These are phyloP conservation scores for Cryptomeria japonica DNA, from an alignment of 75 land plant genomes.

Conservation along the genomic window DNA sequence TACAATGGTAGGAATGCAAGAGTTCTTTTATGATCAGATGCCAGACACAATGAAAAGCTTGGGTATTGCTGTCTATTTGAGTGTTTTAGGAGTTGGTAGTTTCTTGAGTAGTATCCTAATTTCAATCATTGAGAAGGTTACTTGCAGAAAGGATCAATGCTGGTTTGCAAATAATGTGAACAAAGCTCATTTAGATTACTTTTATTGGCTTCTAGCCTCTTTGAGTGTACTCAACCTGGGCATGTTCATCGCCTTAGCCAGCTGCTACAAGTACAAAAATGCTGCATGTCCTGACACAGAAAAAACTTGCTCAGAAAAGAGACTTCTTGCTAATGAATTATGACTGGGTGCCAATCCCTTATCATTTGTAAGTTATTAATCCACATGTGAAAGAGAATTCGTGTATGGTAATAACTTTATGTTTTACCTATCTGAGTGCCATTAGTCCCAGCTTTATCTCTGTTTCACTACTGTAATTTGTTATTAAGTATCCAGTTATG, in stretches of 20 bases:
- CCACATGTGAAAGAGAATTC: background rate
- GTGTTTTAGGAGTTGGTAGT: slow-evolving; percentile 82
- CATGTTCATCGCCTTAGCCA: slow-evolving; percentile 26
- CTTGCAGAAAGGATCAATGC: slow-evolving; percentile 21
- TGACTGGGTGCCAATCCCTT: background rate
- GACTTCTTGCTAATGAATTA: background rate
- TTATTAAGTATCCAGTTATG: background rate
- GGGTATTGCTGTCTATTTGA: slow-evolving; percentile 74
- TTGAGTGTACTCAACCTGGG: slow-evolving; percentile 30
- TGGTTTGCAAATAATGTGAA: slow-evolving; percentile 76
- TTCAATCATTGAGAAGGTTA: slow-evolving; percentile 39
- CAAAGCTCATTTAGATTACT: slow-evolving; percentile 42
- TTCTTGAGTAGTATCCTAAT: slow-evolving; percentile 68
- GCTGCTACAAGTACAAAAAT: background rate
- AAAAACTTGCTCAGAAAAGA: background rate
- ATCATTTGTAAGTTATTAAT: background rate
- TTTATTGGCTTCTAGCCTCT: slow-evolving; percentile 46
- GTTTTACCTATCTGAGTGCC: background rate
- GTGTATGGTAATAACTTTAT: background rate
- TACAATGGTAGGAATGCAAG: slow-evolving; percentile 88
- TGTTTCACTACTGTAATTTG: background rate
- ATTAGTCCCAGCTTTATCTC: background rate
- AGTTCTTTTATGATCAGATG: slow-evolving; percentile 84
- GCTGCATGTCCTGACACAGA: background rate
- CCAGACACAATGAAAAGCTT: slow-evolving; percentile 80